Percentiles rank a stretch among this genome's conserved stretches.
Conservation (phyloP, 352 stramenopile species). For the Globisporangium rhizosaccharum region DNA sequence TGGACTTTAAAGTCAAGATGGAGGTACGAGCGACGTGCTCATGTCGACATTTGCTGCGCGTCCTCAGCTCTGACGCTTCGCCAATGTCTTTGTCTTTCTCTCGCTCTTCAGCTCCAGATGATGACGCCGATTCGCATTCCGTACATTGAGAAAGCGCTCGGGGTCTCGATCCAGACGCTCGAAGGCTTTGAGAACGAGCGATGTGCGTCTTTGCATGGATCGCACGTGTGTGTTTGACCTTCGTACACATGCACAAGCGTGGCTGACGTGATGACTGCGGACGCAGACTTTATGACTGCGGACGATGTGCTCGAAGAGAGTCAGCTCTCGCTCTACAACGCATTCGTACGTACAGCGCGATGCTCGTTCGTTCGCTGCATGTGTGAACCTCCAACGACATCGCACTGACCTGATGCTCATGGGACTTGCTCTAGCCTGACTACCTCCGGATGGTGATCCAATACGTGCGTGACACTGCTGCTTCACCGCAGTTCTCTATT, state of each 20-base stretch:
- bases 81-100: background rate
- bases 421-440: constrained; percentile 35
- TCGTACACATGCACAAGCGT: background rate
- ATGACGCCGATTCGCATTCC: constrained; percentile 85
- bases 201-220: constrained; percentile 25
- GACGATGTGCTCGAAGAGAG: constrained; percentile 82
- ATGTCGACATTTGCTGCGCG: background rate
- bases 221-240: background rate
- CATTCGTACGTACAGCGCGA: constrained; percentile 48
- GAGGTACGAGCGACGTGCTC: constrained; percentile 34
- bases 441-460: constrained; percentile 86
- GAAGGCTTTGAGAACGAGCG: constrained; percentile 83
- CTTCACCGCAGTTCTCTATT: background rate
- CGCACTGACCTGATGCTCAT: background rate
- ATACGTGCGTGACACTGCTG: constrained; percentile 45
- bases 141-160: constrained; percentile 79
- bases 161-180: constrained; percentile 64
- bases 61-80: background rate
- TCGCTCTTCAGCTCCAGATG: constrained; percentile 62
- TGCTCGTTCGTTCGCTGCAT: background rate
- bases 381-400: background rate
- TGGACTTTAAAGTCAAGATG: constrained; percentile 78
- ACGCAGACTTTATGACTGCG: constrained; percentile 73
- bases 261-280: background rate
- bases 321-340: constrained; percentile 73